These are phyloP conservation scores for Phytophthora pseudosyringae DNA, from an alignment of 352 stramenopile genomes.

Conservation along the genomic window DNA sequence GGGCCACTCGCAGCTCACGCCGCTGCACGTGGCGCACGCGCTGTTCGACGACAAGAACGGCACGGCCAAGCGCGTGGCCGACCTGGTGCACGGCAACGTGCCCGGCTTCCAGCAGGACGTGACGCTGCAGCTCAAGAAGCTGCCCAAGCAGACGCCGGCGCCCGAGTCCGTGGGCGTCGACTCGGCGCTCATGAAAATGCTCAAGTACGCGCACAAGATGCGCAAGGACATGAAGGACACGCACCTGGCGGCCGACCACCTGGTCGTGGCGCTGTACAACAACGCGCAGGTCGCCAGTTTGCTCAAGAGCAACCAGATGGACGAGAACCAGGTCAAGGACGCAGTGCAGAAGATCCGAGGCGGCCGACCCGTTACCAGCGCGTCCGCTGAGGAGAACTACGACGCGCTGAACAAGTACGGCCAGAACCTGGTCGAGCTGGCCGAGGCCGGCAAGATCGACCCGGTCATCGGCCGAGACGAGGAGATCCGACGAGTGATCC, in stretches of 20 bases:
- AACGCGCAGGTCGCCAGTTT: slow-evolving; percentile 58
- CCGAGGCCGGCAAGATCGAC: slow-evolving; percentile 96
- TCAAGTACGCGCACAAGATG: slow-evolving; percentile 85
- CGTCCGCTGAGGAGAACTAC: slow-evolving; percentile 91
- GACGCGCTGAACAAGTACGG: slow-evolving; percentile 96
- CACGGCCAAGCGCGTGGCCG: slow-evolving; percentile 57
- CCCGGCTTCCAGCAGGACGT: slow-evolving; percentile 57
- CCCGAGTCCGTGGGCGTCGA: slow-evolving; percentile 68
- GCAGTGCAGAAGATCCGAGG: slow-evolving; percentile 66
- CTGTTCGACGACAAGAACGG: slow-evolving; percentile 74
- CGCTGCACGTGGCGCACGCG: slow-evolving; percentile 69
- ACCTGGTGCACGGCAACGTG: slow-evolving; percentile 58
- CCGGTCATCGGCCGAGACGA: slow-evolving; percentile 98
- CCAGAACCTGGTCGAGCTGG: slow-evolving; percentile 93
- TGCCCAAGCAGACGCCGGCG: slow-evolving; percentile 76
- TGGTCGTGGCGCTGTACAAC: slow-evolving; percentile 79
- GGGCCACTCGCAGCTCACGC: slow-evolving; percentile 77
- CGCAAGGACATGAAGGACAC: slow-evolving; percentile 86
- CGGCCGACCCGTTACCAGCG: slow-evolving; percentile 73
- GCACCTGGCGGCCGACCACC: slow-evolving; percentile 72
- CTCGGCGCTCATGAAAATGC: slow-evolving; percentile 74
- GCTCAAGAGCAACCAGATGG: slow-evolving; percentile 73
- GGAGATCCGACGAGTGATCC: slow-evolving; percentile 96
- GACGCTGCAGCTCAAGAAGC: slow-evolving; percentile 59
- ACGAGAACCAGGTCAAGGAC: slow-evolving; percentile 71